Evolutionary conservation across 352 stramenopile genomes (phyloP), one percentile per base, ranked within the genome.

Genomic region (Pythium scleroteichum): DNA sequence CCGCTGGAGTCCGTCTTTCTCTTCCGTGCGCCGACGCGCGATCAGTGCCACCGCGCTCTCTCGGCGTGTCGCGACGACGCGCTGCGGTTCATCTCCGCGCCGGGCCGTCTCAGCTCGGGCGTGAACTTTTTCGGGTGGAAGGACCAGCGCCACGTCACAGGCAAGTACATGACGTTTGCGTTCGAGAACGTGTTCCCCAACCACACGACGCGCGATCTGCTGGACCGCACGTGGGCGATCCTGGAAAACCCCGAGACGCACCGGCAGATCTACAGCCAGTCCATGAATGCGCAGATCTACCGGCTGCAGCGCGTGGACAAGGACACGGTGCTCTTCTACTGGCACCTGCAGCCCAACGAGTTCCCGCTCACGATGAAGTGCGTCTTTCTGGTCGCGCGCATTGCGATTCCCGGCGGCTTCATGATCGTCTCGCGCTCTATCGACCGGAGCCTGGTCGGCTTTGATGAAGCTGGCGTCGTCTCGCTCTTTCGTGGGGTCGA

Each of bases 281-380:
- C 56, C 5, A 46, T 64, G 46, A 57, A 64, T 40, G 26, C 38
- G 3, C 46, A 6, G n/a, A 16, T 48, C 2, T 40, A 33, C n/a
- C 35, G 45, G 12, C 26, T 64, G 14, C 56, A 64, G 47, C 56
- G 26, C 24, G 29, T 64, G n/a, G 44, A 64, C 38, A 41, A 52
- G 16, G 35, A 57, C 56, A 57, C 56, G 1, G 17, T 57, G 38
- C 24, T 64, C 13, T 57, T 64, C 26, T 57, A 57, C 47, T 53
- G 47, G 41, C 20, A 22, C 16, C 17, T 55, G 33, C 44, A 33
- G n/a, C 41, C 56, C 7, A n/a, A 17, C 1, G 32, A n/a, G 9
- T 23, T 45, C 3, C 27, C 38, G 1, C 20, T 64, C 14, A 39
- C 39, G 3, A 26, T 53, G 45, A 64, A 64, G 56, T 52, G 22